Base-by-base conservation (phyloP, 768 basidiomycete species). In the Sporobolomyces pararoseus region DNA sequence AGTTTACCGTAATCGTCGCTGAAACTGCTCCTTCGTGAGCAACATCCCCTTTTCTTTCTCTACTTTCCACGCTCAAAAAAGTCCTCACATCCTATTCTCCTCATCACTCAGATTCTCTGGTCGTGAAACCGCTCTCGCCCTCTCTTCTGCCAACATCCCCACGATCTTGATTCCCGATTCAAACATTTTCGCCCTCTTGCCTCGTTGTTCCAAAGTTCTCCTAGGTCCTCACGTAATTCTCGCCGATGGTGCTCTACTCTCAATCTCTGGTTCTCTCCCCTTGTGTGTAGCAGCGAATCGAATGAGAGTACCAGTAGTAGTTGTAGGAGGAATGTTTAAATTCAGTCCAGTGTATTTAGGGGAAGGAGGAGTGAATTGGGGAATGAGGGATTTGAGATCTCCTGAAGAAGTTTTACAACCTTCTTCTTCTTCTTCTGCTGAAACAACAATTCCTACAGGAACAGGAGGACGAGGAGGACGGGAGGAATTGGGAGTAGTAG, bases 101-200 rank as follows among this genome's bases (percentile, higher is more conserved):
- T 1, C 13, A 13, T 34, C 44, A 23, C 9, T 35, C 76, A 94
- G 90, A 67, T 91, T 90, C 77, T 86, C 86, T 44, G 95, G 95
- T 17, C 89, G 87, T 70, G 85, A 86, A 70, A 89, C 94, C 86
- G 91, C 94, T 1, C 82, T 85, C 75, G 85, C 88, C 4, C 83
- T 97, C 29, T 90, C 93, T 6, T 81, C 86, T 5, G 84, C 87
- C 21, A 87, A 87, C 55, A 92, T 98, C 72, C 91, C 91, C 9
- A 95, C 93, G n/a, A 89, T 97, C 78, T 88, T 99, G 55, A 88
- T 98, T 60, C 95, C 96, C 49, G 95, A 98, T 80, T 93, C 91
- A 12, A 93, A 92, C 31, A 88, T 97, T 78, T 95, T 89, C 78
- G 91, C 93, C 16, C 84, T 99, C 72, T 91, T 98, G 87, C 95